These are phyloP conservation scores for Cephalotrichum gorgonifer DNA, from an alignment of 2,329 filamentous ascomycete genomes.

Conservation along the genomic window DNA sequence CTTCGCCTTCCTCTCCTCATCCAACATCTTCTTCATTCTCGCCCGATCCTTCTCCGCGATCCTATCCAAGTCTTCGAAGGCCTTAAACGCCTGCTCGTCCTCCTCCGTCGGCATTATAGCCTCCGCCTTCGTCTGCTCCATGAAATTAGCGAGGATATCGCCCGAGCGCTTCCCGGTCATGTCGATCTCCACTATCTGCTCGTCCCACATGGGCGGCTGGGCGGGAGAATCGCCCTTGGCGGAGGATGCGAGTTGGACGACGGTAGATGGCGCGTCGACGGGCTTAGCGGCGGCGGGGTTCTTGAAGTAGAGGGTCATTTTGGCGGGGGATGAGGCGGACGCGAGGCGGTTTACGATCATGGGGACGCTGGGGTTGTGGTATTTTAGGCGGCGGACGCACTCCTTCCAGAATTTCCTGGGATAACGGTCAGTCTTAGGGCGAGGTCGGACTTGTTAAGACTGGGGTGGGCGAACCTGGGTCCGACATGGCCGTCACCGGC, in stretches of 20 bases:
- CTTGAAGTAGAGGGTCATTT: conserved; percentile 56
- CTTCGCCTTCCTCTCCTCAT: conserved; percentile 52
- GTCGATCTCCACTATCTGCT: conserved; percentile 44
- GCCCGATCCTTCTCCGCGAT: conserved; percentile 44
- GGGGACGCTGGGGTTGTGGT: conserved; percentile 76
- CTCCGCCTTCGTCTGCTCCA: conserved; percentile 51
- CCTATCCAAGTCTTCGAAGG: conserved; percentile 43
- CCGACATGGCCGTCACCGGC: conserved; percentile 61
- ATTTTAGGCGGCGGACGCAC: conserved; percentile 80
- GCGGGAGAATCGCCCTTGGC: conserved; percentile 35
- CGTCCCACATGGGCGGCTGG: conserved; percentile 33
- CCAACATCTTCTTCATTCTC: conserved; percentile 38
- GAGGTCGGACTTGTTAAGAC: conserved; percentile 8
- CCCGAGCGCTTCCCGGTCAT: conserved; percentile 53
- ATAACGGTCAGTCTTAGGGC: conserved; percentile 15
- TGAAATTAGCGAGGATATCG: conserved; percentile 52
- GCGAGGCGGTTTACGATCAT: conserved; percentile 69
- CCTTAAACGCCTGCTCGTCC: conserved; percentile 46
- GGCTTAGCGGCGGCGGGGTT: conserved; percentile 18
- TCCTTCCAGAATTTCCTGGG: conserved; percentile 81
- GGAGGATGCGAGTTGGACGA: conserved; percentile 35
- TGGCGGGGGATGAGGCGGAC: conserved; percentile 44
- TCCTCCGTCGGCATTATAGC: conserved; percentile 45
- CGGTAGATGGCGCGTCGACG: conserved; percentile 16
- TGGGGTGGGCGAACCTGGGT: conserved; percentile 44